Conservation (phyloP, 1,139 yeast species). For the Candida dubliniensis region DNA sequence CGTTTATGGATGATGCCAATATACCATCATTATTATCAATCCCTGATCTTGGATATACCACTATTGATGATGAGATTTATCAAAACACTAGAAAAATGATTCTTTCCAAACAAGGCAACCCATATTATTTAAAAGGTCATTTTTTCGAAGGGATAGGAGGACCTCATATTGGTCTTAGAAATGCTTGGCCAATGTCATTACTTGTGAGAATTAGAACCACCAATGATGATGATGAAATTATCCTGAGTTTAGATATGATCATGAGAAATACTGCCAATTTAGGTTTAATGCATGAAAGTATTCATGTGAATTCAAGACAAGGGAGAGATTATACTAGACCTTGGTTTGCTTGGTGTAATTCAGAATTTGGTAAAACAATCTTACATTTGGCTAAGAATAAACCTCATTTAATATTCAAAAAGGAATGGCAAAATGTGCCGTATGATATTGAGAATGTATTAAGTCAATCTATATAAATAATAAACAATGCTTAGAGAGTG, state of each 20-base stretch:
- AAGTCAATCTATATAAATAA: slow-evolving; percentile 6
- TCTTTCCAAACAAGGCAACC: slow-evolving; percentile 68
- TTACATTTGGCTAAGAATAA: slow-evolving; percentile 70
- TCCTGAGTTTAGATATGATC: slow-evolving; percentile 46
- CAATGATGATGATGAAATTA: slow-evolving; percentile 68
- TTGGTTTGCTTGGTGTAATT: slow-evolving; percentile 96
- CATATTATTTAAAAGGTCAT: slow-evolving; percentile 66
- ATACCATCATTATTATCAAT: slow-evolving; percentile 79
- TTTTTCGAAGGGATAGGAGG: slow-evolving; percentile 82
- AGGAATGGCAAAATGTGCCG: slow-evolving; percentile 28
- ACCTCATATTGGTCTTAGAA: slow-evolving; percentile 78
- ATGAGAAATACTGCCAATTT: slow-evolving; percentile 66
- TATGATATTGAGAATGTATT: slow-evolving; percentile 32
- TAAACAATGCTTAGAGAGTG: not conserved
- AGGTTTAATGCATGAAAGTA: slow-evolving; percentile 84
- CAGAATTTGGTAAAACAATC: slow-evolving; percentile 85
- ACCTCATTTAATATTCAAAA: slow-evolving; percentile 68
- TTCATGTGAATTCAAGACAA: slow-evolving; percentile 57
- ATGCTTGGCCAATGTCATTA: slow-evolving; percentile 92
- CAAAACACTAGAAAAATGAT: slow-evolving; percentile 81
- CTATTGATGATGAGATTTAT: slow-evolving; percentile 56
- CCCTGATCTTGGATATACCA: slow-evolving; percentile 74
- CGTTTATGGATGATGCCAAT: slow-evolving; percentile 89
- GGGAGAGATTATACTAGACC: slow-evolving; percentile 61
- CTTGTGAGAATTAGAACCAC: slow-evolving; percentile 73